Base-by-base conservation (phyloP, 2,329 filamentous ascomycete species). In the Boeremia exigua region DNA sequence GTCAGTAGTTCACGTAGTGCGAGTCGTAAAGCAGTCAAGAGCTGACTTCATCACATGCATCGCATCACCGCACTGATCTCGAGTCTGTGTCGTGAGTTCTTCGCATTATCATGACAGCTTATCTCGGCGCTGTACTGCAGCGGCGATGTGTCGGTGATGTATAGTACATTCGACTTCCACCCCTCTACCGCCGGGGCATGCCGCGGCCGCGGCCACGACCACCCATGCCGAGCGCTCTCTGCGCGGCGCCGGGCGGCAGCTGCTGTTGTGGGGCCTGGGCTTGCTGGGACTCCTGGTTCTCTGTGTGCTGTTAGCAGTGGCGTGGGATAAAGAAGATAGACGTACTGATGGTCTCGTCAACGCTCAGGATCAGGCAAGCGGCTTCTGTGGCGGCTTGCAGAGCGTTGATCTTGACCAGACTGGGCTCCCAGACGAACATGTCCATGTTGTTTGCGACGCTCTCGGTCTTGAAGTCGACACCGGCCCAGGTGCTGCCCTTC, bases 381-480 rank as follows among this genome's bases (percentile, higher is more conserved):
- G 95, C 95, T 80, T 99, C 95, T 29, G 93, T 93, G 47, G 95
- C 95, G 17, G 95, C 94, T 81, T 96, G 92, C 63, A 99, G 89
- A 65, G 95, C 95, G 77, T 99, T 99, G 77, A 96, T 84, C 87
- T 99, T 99, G 74, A 99, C 91, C 62, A 98, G 82, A 43, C 91
- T 90, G 6, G 95, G 95, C 80, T 99, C 95, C 95, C 95, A 99
- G 37, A 99, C 95, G 76, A 98, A 99, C 53, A 86, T 88, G 75
- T 91, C 89, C 84, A 98, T 89, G 83, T 98, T 98, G 80, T 99
- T 90, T 55, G 91, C 84, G 61, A 97, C 90, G 59, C 93, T 93
- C 80, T 99, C 95, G 70, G 92, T 87, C 65, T 88, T 82, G 74
- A 99, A 98, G 80, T 99, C 95, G 27, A 99, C 94, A 74, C 95